Conservation (phyloP, 2,329 filamentous ascomycete genomes). For the Fusarium fujikuroi region DNA sequence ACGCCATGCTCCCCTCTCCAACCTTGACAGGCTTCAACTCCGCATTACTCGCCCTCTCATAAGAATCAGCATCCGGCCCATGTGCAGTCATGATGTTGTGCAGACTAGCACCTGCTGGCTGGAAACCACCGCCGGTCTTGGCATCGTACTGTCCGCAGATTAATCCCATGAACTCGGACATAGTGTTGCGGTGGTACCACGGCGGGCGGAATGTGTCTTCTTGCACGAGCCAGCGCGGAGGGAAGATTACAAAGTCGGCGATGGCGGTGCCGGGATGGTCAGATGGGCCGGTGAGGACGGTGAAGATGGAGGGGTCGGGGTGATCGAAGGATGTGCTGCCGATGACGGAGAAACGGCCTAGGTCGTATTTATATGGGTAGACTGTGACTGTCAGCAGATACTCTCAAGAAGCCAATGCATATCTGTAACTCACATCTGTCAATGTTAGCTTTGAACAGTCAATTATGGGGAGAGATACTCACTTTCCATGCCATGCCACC, state of each 20-base stretch:
- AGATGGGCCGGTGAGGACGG: slow-evolving; percentile 72
- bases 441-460: neutral
- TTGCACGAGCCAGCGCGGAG: slow-evolving; percentile 75
- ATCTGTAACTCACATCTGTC: slow-evolving; percentile 23
- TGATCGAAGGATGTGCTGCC: slow-evolving; percentile 74
- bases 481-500: slow-evolving; percentile 84
- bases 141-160: slow-evolving; percentile 70
- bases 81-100: slow-evolving; percentile 79
- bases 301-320: slow-evolving; percentile 83
- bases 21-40: slow-evolving; percentile 67
- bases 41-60: slow-evolving; percentile 65
- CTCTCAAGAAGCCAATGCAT: rapidly evolving
- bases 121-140: slow-evolving; percentile 67
- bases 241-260: slow-evolving; percentile 79
- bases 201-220: slow-evolving; percentile 78
- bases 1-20: slow-evolving; percentile 70
- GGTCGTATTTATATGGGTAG: slow-evolving; percentile 82
- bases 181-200: slow-evolving; percentile 78
- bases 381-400: slow-evolving; percentile 12
- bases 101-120: slow-evolving; percentile 66
- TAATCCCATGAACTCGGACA: slow-evolving; percentile 73
- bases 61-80: slow-evolving; percentile 67
- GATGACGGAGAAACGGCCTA: slow-evolving; percentile 80
- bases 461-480: slow-evolving; percentile 55
- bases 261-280: slow-evolving; percentile 70